Base-by-base conservation (phyloP, 257 asterid genomes). In the Dorcoceras hygrometricum region DNA sequence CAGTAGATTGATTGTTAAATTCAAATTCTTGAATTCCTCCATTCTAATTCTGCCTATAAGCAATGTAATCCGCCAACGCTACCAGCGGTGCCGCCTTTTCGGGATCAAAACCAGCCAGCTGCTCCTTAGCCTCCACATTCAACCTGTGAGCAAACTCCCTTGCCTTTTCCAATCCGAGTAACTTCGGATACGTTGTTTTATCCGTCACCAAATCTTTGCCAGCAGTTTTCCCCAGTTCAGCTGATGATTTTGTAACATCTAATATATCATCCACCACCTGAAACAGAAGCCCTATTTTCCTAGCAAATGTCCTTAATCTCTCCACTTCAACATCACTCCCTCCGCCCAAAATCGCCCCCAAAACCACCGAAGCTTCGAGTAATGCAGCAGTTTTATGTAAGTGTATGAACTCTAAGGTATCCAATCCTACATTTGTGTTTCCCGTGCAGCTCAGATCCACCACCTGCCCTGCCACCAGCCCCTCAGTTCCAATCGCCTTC, bases 181-280 rank as follows among this genome's bases (percentile, higher is more conserved):
- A 56, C 74, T 87, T 89, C 19, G 96, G 96, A 76, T 87, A 89
- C 4, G 96, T 89, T 1, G 82, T 83, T 63, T 89, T 89, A 75
- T 83, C 93, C 0, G 83, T 70, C 31, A 36, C 83, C 57, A 87
- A 75, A 69, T 89, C 95, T 75, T 89, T 88, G 0, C 96, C 96
- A 0, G 95, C 96, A 0, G 96, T 87, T 59, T 89, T 89, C 8
- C 96, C 96, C 71, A 87, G 67, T 62, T 87, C 92, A 51, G 73
- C 74, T 2, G 92, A 85, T 1, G 96, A 81, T 24, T 87, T 83
- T 0, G 96, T 89, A 5, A 89, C 93, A 23, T 89, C 96, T 14
- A 89, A 84, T 22, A 89, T 87, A 18, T 89, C 95, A 62, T 89
- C 96, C 11, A 89, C 95, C 26, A 89, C 95, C 66, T 89, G 96